These are phyloP conservation scores for Penicillium cosmopolitanum DNA, from an alignment of 495 filamentous ascomycete species.

Conservation along the genomic window DNA sequence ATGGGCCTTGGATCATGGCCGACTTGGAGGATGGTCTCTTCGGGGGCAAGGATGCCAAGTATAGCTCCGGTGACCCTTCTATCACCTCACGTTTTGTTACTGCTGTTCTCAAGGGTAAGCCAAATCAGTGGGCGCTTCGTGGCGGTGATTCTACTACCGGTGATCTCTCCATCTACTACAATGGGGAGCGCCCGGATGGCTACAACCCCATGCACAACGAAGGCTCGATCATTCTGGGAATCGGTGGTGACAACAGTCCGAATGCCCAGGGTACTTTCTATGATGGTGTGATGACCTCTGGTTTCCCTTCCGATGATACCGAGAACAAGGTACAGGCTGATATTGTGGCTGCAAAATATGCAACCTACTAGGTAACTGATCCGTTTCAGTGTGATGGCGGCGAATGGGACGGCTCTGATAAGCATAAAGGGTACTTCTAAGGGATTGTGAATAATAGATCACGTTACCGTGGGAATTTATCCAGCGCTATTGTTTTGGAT, in stretches of 20 bases:
- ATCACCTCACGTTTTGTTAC: slow-evolving; percentile 56
- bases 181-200: slow-evolving; percentile 53
- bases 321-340: slow-evolving; percentile 61
- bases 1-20: slow-evolving; percentile 63
- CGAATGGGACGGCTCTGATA: too few species aligned
- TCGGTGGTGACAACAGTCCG: slow-evolving; percentile 60
- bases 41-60: slow-evolving; percentile 43
- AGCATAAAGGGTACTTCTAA: too few species aligned
- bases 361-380: slow-evolving; percentile 2
- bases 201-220: slow-evolving; percentile 65
- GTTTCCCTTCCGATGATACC: slow-evolving; percentile 58
- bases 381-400: too few species aligned
- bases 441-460: too few species aligned
- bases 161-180: slow-evolving; percentile 57
- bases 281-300: slow-evolving; percentile 62
- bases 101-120: slow-evolving; percentile 52
- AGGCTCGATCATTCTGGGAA: slow-evolving; percentile 62
- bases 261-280: slow-evolving; percentile 64
- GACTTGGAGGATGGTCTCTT: slow-evolving; percentile 64
- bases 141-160: slow-evolving; percentile 57
- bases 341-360: slow-evolving; percentile 59
- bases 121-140: slow-evolving; percentile 57
- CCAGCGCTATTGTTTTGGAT: too few species aligned
- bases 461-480: too few species aligned
- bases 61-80: slow-evolving; percentile 52